Base-by-base conservation (phyloP, 1,284 basidiomycete species). In the Melampsora medusae region DNA sequence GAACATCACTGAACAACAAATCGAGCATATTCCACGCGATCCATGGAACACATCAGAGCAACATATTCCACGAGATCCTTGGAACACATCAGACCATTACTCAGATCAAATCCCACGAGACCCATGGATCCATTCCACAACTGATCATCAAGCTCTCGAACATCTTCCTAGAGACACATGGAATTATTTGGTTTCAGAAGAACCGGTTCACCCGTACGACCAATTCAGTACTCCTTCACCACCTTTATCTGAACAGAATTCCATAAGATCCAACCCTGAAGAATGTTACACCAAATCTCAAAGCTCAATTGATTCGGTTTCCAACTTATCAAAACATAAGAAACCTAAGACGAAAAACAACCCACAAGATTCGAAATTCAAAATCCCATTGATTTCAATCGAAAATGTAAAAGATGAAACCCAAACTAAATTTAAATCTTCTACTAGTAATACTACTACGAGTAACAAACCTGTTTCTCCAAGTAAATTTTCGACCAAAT, bases 11-110 rank as follows among this genome's bases (percentile, higher is more conserved):
- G 42, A 42, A 1, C 10, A 7, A 9, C 35, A 38, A 7, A 9
- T 1, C 1, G 42, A 42, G 2, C 17, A 31, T 12, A 71, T 71
- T 10, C 69, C 69, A 12, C 16, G 69, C 17, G 69, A 71, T n/a
- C 69, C 69, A 28, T 71, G 69, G 69, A 59, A 22, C n/a, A 22
- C 53, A 59, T 59, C 42, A 14, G 42, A 42, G 2, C 10, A 12
- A 14, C 17, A 31, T 12, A 71, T 71, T 10, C 69, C 69, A 19
- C 16, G 69, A 28, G 69, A 71, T 22, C 69, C 69, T 17, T 71
- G 69, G 69, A 59, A 22, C 16, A 10, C 19, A n/a, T 59, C 28
- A n/a, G 16, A 17, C 19, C 7, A 22, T 59, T 10, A 59, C 28
- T 59, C 19, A 9, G n/a, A 22, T 59, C 53, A 19, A 1, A 22